Conservation (phyloP, 1,284 basidiomycete genomes). For the Schizophyllum commune region DNA sequence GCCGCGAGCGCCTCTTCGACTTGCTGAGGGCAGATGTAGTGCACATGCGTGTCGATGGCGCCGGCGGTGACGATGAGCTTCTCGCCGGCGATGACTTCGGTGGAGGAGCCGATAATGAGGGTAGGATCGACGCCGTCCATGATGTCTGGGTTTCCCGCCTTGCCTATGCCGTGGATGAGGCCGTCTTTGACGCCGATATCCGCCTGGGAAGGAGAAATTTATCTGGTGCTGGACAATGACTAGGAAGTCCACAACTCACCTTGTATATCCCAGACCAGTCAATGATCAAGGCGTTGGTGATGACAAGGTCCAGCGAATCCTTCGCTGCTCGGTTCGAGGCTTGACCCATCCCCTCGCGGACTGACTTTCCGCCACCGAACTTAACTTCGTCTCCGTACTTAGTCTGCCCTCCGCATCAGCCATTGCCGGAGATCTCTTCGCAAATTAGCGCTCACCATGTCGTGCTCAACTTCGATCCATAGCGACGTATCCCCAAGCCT, state of each 20-base stretch:
- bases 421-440: background rate
- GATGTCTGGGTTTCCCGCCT: constrained; percentile 94
- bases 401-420: constrained; percentile 34
- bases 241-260: constrained; percentile 30
- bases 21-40: constrained; percentile 93
- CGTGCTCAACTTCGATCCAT: constrained; percentile 91
- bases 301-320: constrained; percentile 82
- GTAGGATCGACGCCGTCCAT: constrained; percentile 77
- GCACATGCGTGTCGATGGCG: constrained; percentile 86
- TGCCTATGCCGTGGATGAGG: constrained; percentile 83
- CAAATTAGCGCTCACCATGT: constrained; percentile 48
- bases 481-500: constrained; percentile 85
- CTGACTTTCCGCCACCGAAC: constrained; percentile 93
- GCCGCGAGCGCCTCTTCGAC: constrained; percentile 67
- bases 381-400: constrained; percentile 94
- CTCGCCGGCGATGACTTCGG: constrained; percentile 94
- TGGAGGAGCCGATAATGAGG: constrained; percentile 83
- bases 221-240: too few species aligned
- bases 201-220: constrained; percentile 46
- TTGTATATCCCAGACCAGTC: constrained; percentile 97
- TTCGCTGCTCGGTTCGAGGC: constrained; percentile 63
- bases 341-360: constrained; percentile 97
- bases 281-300: constrained; percentile 91
- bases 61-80: constrained; percentile 93
- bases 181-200: constrained; percentile 93